phyloP scores from a whole-genome alignment of 306 rosid genomes.

The Lupinus albus region DNA sequence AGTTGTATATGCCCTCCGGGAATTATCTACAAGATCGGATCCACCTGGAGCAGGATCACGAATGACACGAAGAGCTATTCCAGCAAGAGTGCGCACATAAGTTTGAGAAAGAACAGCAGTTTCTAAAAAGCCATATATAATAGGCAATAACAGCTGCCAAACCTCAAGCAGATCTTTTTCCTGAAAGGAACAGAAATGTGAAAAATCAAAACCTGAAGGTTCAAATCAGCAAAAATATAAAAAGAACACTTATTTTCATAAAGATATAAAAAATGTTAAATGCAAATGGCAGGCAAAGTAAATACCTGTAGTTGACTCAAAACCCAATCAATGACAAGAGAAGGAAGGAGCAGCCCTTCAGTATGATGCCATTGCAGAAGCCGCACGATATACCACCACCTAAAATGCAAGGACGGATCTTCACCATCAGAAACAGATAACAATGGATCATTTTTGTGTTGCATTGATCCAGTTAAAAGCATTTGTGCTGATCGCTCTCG shows the following conservation, averaged over 20 bases:
- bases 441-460: constrained; percentile 58
- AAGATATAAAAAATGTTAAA: constrained; percentile 21
- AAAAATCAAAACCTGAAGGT: constrained; percentile 41
- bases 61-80: constrained; percentile 69
- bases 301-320: constrained; percentile 83
- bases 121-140: constrained; percentile 84
- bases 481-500: constrained; percentile 70
- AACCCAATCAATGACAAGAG: constrained; percentile 92
- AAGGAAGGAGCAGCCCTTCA: constrained; percentile 82
- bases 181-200: constrained; percentile 54
- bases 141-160: constrained; percentile 85
- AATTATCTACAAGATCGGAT: constrained; percentile 90
- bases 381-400: constrained; percentile 91
- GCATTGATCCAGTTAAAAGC: constrained; percentile 60
- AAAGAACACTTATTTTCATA: neutral
- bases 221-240: constrained; percentile 9
- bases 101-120: constrained; percentile 81
- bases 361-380: constrained; percentile 95
- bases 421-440: constrained; percentile 63
- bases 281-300: neutral
- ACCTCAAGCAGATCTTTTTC: constrained; percentile 71
- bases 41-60: constrained; percentile 91
- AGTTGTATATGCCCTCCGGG: constrained; percentile 81
- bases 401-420: constrained; percentile 81
- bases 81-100: constrained; percentile 81